Evolutionary conservation across 805 yeast genomes (phyloP), one percentile per base, ranked within the genome.

Genomic region (Candida bentonensis): DNA sequence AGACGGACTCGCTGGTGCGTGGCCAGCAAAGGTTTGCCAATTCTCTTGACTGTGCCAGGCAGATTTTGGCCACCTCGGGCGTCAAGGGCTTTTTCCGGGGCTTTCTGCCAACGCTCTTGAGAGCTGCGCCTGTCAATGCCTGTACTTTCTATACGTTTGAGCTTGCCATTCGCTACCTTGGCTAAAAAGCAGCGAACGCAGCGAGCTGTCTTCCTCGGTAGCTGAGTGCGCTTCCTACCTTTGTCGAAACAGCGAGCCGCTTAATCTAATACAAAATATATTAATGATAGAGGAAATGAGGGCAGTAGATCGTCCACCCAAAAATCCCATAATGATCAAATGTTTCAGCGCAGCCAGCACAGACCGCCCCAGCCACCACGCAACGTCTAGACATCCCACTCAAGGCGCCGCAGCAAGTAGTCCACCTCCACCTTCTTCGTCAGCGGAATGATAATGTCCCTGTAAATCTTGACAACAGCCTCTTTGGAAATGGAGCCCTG

Each of bases 81-180:
- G 58, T 69, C 53, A 63, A 61, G 46, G 95, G 94, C 0, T 65
- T 74, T 15, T 83, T 84, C 65, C 80, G 80, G 64, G 99, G 99
- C 1, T 88, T 94, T 59, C 63, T 77, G 17, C 96, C 98, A 30
- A 88, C 97, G 0, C 76, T 92, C 50, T 67, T 92, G 51, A 81
- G 99, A 65, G 97, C 99, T 42, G 95, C 95, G 2, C 98, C 98
- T 0, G 98, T 94, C 2, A 94, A 92, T 60, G 99, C 95, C 36
- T 95, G 94, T 23, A 94, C 98, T 0, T 92, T 92, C 65, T 81
- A 86, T 39, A 87, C 94, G 2, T 92, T 92, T 60, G 99, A 92
- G 63, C 64, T 82, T 42, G 83, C 95, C 3, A 81, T 88, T 20
- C 43, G 63, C 39, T 45, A 49, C 17, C 46, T 62, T 42, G 63